These are phyloP conservation scores for Ocimum tenuiflorum DNA, from an alignment of 257 asterid genomes.

Conservation along the genomic window DNA sequence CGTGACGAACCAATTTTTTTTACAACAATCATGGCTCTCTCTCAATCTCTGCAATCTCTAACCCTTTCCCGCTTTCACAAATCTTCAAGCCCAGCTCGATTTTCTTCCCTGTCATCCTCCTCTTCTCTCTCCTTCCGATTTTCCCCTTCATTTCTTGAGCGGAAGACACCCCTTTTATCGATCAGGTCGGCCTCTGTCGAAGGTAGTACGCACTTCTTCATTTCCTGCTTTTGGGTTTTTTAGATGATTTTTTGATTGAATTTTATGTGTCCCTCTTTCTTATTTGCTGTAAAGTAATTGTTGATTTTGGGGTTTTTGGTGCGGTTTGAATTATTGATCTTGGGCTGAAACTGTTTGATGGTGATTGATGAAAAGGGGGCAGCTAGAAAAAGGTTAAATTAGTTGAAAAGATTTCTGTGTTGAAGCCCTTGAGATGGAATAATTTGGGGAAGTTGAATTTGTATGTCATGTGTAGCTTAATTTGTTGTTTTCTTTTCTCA, in stretches of 20 bases:
- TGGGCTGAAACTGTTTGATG: neutral
- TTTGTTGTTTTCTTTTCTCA: too few species aligned
- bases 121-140: constrained; percentile 34
- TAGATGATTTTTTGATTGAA: neutral
- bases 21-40: constrained; percentile 36
- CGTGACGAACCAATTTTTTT: neutral
- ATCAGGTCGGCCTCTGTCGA: constrained; percentile 49
- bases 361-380: neutral
- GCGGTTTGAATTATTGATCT: neutral
- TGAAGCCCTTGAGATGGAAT: too few species aligned
- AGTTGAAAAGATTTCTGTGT: too few species aligned
- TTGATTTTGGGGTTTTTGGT: neutral
- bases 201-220: constrained; percentile 29
- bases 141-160: constrained; percentile 31
- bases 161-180: constrained; percentile 34
- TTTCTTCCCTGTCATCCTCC: constrained; percentile 19
- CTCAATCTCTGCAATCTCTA: constrained; percentile 30
- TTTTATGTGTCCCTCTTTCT: neutral
- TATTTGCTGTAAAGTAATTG: neutral
- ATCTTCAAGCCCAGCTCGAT: constrained; percentile 15
- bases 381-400: too few species aligned
- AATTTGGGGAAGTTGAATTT: too few species aligned
- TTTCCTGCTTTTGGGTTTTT: neutral
- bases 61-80: constrained; percentile 14
- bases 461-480: too few species aligned